A percentile compares a stretch with the other conserved stretches of the same genome.
These are phyloP conservation scores for Aspergillus hiratsukae DNA, from an alignment of 2,329 filamentous ascomycete genomes.

Conservation along the genomic window DNA sequence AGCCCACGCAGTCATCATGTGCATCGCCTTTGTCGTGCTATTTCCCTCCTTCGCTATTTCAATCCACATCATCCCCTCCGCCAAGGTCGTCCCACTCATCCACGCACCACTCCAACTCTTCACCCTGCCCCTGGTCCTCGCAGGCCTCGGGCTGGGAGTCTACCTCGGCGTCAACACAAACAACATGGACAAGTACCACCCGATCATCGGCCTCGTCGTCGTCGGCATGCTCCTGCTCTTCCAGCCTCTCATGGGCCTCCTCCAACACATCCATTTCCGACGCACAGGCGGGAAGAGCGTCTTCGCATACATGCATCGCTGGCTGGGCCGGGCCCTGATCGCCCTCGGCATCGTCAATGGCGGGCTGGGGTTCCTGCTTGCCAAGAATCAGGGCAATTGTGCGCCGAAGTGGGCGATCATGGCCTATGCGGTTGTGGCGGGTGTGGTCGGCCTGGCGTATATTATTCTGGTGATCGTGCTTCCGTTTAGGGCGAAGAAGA, in stretches of 20 bases:
- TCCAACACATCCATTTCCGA: constrained; percentile 51
- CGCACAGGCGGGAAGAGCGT: constrained; percentile 42
- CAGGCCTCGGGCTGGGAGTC: constrained; percentile 50
- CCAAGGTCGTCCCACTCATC: constrained; percentile 39
- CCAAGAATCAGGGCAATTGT: constrained; percentile 38
- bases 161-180: constrained; percentile 41
- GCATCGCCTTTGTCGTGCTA: constrained; percentile 39
- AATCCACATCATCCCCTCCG: constrained; percentile 33
- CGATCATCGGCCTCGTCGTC: constrained; percentile 52
- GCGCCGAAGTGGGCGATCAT: constrained; percentile 35
- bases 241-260: constrained; percentile 48
- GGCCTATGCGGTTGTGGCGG: constrained; percentile 49
- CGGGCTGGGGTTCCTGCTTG: constrained; percentile 49
- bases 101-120: constrained; percentile 47
- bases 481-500: not conserved
- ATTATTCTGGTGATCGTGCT: constrained; percentile 15
- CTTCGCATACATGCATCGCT: constrained; percentile 51
- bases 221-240: constrained; percentile 52
- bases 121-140: constrained; percentile 45
- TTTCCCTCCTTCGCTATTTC: constrained; percentile 29
- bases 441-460: constrained; percentile 44
- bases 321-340: constrained; percentile 50
- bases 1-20: constrained; percentile 35
- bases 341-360: constrained; percentile 54
- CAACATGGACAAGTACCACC: constrained; percentile 42